Evolutionary conservation across 768 basidiomycete species (phyloP), one percentile per base, ranked within the genome.

Genomic region (Clitopilus hobsonii): DNA sequence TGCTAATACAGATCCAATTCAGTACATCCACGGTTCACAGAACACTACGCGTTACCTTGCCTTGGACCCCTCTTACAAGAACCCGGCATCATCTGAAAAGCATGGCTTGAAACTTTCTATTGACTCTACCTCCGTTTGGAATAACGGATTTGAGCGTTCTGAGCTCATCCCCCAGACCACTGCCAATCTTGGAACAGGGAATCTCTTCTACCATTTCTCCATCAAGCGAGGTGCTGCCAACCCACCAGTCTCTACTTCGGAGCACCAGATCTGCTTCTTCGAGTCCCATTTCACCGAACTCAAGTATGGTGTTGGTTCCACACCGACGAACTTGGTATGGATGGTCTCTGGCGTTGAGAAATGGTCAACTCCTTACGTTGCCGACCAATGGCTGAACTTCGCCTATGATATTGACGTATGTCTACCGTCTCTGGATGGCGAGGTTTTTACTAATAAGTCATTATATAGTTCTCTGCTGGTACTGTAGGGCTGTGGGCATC

Each of bases 251-350:
- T 70, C 80, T 13, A 74, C 78, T 18, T 65, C 75, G 20, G 82
- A 86, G 64, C 84, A 85, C 61, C 82, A 85, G 65, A 77, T 84
- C 49, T 66, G 75, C 57, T 86, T 84, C 74, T 83, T 83, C 61
- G 82, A 84, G 66, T 81, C 77, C 41, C 83, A 83, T 64, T 85
- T 84, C 68, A 84, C 81, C 3, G 82, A 83, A 76, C 68, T 84
- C 52, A 84, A 85, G 65, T 82, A 80, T 58, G 83, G 83, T 51
- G 76, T 83, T 16, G 71, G 68, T 3, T 74, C 79, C 7, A 80
- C 73, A 57, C 68, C 72, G 1, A 77, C 74, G 2, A 69, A 80
- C 63, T 70, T 85, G 13, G 72, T 77, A 30, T 85, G 83, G 82
- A 77, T 78, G 71, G 72, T 82, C 20, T 58, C 63, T 10, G 70